Conservation (phyloP, 345 rosid species). For the Pseudoturritis turrita region DNA sequence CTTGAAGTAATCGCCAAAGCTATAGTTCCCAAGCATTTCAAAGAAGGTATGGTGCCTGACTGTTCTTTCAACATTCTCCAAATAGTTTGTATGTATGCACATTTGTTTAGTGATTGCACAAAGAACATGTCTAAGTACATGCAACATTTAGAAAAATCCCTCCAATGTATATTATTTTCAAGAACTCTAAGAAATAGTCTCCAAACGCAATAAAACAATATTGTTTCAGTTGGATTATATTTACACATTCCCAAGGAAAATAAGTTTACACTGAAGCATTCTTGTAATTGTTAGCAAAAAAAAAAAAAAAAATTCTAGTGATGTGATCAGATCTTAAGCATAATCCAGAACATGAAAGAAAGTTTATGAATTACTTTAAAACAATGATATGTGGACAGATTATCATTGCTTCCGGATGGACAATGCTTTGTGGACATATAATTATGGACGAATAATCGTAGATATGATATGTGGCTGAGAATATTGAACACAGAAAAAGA, state of each 20-base stretch:
- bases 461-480: too few species aligned
- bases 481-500: too few species aligned
- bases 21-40: slow-evolving; percentile 98
- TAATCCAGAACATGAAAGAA: too few species aligned
- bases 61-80: slow-evolving; percentile 92
- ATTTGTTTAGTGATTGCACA: slow-evolving; percentile 83
- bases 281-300: slow-evolving; percentile 91
- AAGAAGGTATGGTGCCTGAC: slow-evolving; percentile 89
- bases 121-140: slow-evolving; percentile 80
- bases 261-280: slow-evolving; percentile 95
- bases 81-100: slow-evolving; percentile 91
- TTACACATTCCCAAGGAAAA: slow-evolving; percentile 80
- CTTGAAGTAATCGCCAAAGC: slow-evolving; percentile 96
- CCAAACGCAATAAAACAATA: neutral
- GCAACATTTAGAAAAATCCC: neutral
- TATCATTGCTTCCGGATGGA: too few species aligned
- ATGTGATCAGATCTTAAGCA: too few species aligned
- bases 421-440: too few species aligned
- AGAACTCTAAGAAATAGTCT: neutral
- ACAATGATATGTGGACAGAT: too few species aligned
- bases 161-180: neutral
- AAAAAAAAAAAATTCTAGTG: too few species aligned
- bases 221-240: neutral
- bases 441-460: too few species aligned
- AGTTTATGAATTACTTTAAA: too few species aligned